Conservation (phyloP, 2,329 filamentous ascomycete species). For the Dactylellina drechsleri region DNA sequence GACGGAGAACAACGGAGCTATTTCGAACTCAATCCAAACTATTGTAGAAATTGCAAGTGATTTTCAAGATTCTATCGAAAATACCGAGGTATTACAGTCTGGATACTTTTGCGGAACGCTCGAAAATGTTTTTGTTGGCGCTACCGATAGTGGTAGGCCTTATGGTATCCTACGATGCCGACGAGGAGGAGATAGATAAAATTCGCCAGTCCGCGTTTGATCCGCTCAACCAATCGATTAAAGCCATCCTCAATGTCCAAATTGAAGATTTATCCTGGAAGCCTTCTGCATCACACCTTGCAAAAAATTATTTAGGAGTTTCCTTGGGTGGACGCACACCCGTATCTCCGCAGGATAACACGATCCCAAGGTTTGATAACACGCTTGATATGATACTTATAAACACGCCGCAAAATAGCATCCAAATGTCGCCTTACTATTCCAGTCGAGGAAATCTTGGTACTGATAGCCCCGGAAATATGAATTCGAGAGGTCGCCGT, state of each 20-base stretch:
- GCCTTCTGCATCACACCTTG: constrained; percentile 9
- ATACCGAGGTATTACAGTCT: not conserved
- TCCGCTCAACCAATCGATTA: constrained; percentile 29
- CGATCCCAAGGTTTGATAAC: constrained; percentile 5
- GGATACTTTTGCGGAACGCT: constrained; percentile 17
- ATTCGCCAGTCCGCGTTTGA: constrained; percentile 10
- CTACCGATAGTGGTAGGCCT: not conserved
- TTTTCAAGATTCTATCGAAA: constrained; percentile 20
- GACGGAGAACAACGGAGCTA: constrained; percentile 16
- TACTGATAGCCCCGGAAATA: not conserved
- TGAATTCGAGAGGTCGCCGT: not conserved
- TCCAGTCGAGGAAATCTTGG: constrained; percentile 18
- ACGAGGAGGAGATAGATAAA: constrained; percentile 7
- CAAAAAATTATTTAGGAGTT: constrained; percentile 17
- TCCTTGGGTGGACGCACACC: not conserved
- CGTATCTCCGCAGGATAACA: constrained; percentile 23
- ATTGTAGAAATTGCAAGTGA: constrained; percentile 16
- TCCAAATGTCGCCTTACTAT: constrained; percentile 21
- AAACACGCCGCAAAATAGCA: constrained; percentile 17
- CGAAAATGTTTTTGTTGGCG: constrained; percentile 5
- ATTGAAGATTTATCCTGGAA: constrained; percentile 24
- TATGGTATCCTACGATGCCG: constrained; percentile 6
- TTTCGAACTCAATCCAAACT: not conserved
- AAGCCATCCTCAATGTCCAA: constrained; percentile 20
- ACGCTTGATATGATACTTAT: constrained; percentile 32